Evolutionary conservation across 148 eudicot species (phyloP), one percentile per base, ranked within the genome.

Genomic region (Polygonum aviculare): DNA sequence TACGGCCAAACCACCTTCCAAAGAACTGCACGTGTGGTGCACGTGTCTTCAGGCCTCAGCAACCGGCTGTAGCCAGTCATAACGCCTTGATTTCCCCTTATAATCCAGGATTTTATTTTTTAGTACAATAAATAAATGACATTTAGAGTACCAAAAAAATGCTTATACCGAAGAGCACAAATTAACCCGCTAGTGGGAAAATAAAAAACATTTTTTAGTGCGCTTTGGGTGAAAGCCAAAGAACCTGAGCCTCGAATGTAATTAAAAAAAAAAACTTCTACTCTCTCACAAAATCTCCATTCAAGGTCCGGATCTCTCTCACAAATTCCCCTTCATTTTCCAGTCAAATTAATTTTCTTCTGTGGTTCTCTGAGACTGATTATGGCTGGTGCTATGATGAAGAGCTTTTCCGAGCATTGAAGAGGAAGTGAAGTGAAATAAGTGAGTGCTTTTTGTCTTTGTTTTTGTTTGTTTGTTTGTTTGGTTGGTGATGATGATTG

Each of bases 401-500:
- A 72, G 47, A 36, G 69, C 78, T 74, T 80, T 82, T 76, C 50
- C 72, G 79, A 78, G 81, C 70, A 0, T 74, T 74, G 33, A 69
- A 69, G 38, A 21, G 35, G 33, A 41, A 72, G 52, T 72, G 31
- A 8, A 72, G 52, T 72, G 33, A 21, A 44, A 72, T 80, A 31
- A 10, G 67, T 22, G 60, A 54, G 60, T 70, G 73, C 36, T 40
- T 41, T 48, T 39, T 14, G 31, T 26, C 31, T 7, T 5, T 45
- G 10, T 18, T 72, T 16, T 72, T 72, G 45, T 21, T 72, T 72
- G 11, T 14, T 19, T 22, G 21, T 3, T 74, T 90, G 18, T 85
- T 90, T 78, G 90, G 35, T 90, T 14, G 94, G 22, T 74, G 74
- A 79, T 76, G 79, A 33, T 74, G 94, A 41, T 71, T 80, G 74